A percentile compares a stretch with the other conserved stretches of the same genome.
Evolutionary conservation across 2,329 filamentous ascomycete genomes (phyloP).

Genomic region (Penicillium hordei): DNA sequence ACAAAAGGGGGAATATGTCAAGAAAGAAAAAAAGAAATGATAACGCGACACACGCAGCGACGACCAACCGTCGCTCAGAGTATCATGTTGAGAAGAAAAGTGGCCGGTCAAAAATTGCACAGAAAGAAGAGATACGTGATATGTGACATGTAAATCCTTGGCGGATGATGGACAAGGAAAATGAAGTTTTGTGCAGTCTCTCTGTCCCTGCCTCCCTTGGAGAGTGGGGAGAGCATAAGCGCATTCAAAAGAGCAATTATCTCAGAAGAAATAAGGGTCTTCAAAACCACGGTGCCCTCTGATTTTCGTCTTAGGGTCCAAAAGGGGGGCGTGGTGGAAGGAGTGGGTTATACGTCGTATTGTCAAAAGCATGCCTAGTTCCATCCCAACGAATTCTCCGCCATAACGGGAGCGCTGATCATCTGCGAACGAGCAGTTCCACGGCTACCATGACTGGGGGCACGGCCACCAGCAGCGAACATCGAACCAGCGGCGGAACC

Average conservation of each 20-base stretch:
- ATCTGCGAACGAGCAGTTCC: slow-evolving; percentile 65
- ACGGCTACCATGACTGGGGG: slow-evolving; percentile 64
- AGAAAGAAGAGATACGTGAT: slow-evolving; percentile 25
- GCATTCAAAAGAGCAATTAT: background rate
- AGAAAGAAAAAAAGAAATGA: slow-evolving; percentile 23
- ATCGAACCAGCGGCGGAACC: slow-evolving; percentile 42
- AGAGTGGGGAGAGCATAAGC: slow-evolving; percentile 3
- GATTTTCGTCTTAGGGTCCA: slow-evolving; percentile 2
- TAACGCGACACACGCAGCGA: slow-evolving; percentile 20
- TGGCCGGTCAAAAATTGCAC: slow-evolving; percentile 28
- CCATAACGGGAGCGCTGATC: slow-evolving; percentile 87
- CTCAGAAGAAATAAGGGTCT: background rate
- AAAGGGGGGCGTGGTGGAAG: slow-evolving; percentile 2
- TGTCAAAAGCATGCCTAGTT: slow-evolving; percentile 59
- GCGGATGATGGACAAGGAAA: slow-evolving; percentile 26
- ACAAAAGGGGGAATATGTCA: slow-evolving; percentile 40
- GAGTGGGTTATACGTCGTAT: slow-evolving; percentile 17
- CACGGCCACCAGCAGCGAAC: slow-evolving; percentile 48
- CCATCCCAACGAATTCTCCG: slow-evolving; percentile 94
- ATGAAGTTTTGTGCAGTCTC: slow-evolving; percentile 28
- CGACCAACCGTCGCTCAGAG: slow-evolving; percentile 14
- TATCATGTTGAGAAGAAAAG: slow-evolving; percentile 23
- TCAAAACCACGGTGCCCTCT: background rate
- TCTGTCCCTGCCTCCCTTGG: slow-evolving; percentile 5
- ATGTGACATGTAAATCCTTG: slow-evolving; percentile 26